These are phyloP conservation scores for Pyrus hybrid DNA, from an alignment of 331 rosid species.

Conservation along the genomic window DNA sequence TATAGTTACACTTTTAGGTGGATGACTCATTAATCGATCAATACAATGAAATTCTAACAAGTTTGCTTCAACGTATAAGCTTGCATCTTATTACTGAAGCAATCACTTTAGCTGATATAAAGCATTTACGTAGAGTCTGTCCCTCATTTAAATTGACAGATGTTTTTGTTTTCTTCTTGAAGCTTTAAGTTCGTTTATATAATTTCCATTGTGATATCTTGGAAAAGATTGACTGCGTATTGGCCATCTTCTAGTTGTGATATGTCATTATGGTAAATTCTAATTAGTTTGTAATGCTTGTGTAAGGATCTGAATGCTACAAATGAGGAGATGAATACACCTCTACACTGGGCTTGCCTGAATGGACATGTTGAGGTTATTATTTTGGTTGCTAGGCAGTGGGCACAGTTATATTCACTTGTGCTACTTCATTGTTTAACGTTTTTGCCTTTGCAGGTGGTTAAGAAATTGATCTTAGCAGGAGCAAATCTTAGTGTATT, in stretches of 20 bases:
- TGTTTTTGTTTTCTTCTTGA: too few relatives aligned
- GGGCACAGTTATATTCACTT: neutral
- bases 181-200: too few relatives aligned
- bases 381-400: neutral
- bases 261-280: neutral
- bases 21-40: neutral
- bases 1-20: neutral
- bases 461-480: conserved; percentile 73
- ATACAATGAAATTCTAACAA: neutral
- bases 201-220: neutral
- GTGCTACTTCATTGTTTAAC: conserved; percentile 1
- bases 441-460: conserved; percentile 41
- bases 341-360: conserved; percentile 97
- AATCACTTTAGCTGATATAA: neutral
- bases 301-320: conserved; percentile 52
- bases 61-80: neutral
- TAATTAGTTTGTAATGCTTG: neutral
- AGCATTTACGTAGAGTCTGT: neutral
- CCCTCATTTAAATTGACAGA: too few relatives aligned
- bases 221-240: neutral
- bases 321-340: conserved; percentile 73
- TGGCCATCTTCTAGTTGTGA: neutral
- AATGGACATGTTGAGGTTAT: conserved; percentile 85
- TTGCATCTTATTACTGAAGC: neutral
- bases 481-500: conserved; percentile 64